Percentiles rank a stretch among this genome's conserved stretches.
phyloP scores from a whole-genome alignment of 2,329 filamentous ascomycete genomes.

The Fragosphaeria purpurea region DNA sequence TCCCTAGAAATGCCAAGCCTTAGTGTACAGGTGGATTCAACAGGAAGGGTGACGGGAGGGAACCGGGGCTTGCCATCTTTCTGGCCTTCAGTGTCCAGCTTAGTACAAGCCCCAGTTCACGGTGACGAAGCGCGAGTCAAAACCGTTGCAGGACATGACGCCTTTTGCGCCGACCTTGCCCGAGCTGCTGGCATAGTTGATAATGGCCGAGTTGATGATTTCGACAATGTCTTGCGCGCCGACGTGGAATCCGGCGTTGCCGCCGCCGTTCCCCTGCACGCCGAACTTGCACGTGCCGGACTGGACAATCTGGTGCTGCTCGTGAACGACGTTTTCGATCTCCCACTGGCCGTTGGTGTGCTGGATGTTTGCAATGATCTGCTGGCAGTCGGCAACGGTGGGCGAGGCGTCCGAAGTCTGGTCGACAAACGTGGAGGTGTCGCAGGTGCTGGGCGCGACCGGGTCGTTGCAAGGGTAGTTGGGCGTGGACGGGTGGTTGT shows the following conservation, averaged over 20 bases:
- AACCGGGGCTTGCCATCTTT: too few relatives aligned
- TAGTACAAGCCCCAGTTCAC: slow-evolving; percentile 8
- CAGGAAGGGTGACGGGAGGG: too few relatives aligned
- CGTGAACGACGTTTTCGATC: slow-evolving; percentile 5
- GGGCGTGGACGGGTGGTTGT: slow-evolving; percentile 7
- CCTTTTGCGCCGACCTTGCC: slow-evolving; percentile 26
- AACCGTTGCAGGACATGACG: slow-evolving; percentile 20
- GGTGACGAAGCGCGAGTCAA: slow-evolving; percentile 5
- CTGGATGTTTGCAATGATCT: slow-evolving; percentile 24
- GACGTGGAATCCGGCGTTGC: slow-evolving; percentile 21
- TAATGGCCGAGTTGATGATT: slow-evolving; percentile 22
- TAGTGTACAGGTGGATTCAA: too few relatives aligned
- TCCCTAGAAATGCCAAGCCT: too few relatives aligned
- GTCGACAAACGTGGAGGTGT: slow-evolving; percentile 23
- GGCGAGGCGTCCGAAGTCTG: slow-evolving; percentile 25
- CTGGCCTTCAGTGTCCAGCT: too few relatives aligned
- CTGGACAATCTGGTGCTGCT: slow-evolving; percentile 18
- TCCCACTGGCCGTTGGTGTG: slow-evolving; percentile 12
- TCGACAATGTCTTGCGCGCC: slow-evolving; percentile 27
- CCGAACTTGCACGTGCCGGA: slow-evolving; percentile 24
- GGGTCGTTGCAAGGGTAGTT: slow-evolving; percentile 25
- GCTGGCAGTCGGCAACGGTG: slow-evolving; percentile 22
- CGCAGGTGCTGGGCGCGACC: slow-evolving; percentile 18
- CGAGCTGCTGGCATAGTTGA: slow-evolving; percentile 17
- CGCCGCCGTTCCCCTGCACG: slow-evolving; percentile 16